phyloP scores from a whole-genome alignment of 306 rosid genomes.

The Oxytropis ochrocephala region DNA sequence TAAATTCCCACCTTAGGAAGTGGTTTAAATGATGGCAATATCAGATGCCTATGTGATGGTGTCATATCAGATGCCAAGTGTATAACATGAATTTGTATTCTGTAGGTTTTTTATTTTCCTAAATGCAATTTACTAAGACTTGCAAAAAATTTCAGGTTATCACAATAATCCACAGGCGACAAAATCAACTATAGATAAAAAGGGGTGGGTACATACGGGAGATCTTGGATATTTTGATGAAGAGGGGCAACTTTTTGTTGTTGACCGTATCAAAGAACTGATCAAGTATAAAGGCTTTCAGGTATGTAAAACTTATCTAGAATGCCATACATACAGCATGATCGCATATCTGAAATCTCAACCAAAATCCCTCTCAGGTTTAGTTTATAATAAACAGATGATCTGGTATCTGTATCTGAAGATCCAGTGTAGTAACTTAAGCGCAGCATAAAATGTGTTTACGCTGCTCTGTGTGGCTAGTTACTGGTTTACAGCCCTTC shows the following conservation, averaged over 20 bases:
- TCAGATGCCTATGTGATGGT: neutral
- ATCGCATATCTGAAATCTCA: constrained; percentile 42
- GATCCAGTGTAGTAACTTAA: no score
- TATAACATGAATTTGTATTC: neutral
- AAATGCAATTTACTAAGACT: neutral
- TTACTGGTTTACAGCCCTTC: no score
- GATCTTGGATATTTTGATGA: constrained; percentile 92
- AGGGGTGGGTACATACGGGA: constrained; percentile 92
- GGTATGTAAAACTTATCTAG: constrained; percentile 31
- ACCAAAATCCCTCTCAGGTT: no score
- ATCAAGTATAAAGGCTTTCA: constrained; percentile 93
- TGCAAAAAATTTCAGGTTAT: constrained; percentile 52
- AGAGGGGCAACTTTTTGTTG: constrained; percentile 70
- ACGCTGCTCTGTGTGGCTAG: no score
- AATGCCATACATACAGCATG: neutral
- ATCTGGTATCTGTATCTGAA: no score
- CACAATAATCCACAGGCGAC: constrained; percentile 80
- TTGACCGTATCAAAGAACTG: constrained; percentile 91
- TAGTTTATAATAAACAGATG: no score
- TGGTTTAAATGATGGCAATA: neutral
- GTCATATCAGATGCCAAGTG: neutral
- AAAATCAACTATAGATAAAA: constrained; percentile 53
- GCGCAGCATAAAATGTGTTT: no score
- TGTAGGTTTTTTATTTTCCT: neutral
- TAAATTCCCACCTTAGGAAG: neutral